These are phyloP conservation scores for Flaveria sonorensis DNA, from an alignment of 129 eudicot species.

Conservation along the genomic window DNA sequence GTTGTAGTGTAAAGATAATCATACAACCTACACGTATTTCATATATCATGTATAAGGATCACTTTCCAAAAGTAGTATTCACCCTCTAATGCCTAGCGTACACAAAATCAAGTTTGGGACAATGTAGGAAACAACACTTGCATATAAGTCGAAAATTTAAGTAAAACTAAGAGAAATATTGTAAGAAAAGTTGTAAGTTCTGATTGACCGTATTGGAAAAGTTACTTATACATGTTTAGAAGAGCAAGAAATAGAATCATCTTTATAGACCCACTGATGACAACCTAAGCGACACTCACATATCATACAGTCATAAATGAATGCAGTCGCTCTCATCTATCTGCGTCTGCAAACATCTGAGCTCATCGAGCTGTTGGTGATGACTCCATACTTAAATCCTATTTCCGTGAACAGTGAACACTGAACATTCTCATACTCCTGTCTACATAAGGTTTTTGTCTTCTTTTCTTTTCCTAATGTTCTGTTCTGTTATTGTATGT, in stretches of 20 bases:
- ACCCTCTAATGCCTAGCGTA: not conserved
- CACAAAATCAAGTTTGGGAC: not conserved
- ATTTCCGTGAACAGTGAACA: not conserved
- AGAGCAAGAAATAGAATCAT: not conserved
- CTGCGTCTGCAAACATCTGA: no score
- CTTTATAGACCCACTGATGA: not conserved
- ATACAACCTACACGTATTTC: not conserved
- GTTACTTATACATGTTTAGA: not conserved
- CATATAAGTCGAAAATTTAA: no score
- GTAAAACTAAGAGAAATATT: no score
- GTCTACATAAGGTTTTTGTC: not conserved
- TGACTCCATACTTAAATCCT: not conserved
- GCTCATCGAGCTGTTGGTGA: no score
- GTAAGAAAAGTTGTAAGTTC: not conserved
- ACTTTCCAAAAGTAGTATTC: not conserved
- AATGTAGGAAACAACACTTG: not conserved
- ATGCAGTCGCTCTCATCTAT: no score
- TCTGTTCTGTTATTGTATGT: no score
- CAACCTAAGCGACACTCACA: not conserved
- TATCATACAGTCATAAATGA: no score
- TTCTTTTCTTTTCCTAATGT: no score
- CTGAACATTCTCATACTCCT: not conserved
- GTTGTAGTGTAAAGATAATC: not conserved
- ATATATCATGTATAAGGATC: not conserved
- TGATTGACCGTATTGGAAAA: no score